A percentile compares a stretch with the other conserved stretches of the same genome.
phyloP scores from a whole-genome alignment of 345 rosid genomes.

The Salix koriyanagi region DNA sequence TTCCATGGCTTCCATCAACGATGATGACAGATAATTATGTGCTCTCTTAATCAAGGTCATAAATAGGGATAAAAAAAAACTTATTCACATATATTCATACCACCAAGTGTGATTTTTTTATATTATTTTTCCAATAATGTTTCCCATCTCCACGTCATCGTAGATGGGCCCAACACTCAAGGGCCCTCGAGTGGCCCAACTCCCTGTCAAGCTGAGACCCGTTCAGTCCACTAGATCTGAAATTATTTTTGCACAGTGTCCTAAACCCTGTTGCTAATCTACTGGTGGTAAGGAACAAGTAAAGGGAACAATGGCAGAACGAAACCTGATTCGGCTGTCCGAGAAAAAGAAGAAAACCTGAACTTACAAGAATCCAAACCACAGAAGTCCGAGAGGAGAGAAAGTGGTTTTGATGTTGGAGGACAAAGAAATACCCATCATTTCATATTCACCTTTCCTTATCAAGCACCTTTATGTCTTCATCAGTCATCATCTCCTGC shows the following conservation, averaged over 20 bases:
- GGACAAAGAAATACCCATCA: slow-evolving; percentile 27
- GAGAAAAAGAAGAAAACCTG: slow-evolving; percentile 5
- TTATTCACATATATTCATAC: too few relatives aligned
- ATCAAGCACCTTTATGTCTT: slow-evolving; percentile 49
- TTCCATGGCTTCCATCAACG: neutral
- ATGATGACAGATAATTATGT: neutral
- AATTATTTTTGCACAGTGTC: neutral
- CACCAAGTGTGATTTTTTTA: too few relatives aligned
- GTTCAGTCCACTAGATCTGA: slow-evolving; percentile 5
- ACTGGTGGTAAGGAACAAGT: neutral
- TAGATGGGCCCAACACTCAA: slow-evolving; percentile 2
- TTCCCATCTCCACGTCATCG: neutral
- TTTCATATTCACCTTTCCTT: slow-evolving; percentile 26
- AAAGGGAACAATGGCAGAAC: neutral
- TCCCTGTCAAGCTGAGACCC: slow-evolving; percentile 2
- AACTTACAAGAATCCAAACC: slow-evolving; percentile 23
- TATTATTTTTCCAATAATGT: too few relatives aligned
- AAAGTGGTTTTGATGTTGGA: slow-evolving; percentile 33
- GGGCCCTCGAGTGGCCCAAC: slow-evolving; percentile 9
- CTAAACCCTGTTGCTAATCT: slow-evolving; percentile 3
- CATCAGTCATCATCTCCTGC: slow-evolving; percentile 35
- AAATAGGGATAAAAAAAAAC: too few relatives aligned
- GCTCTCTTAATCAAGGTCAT: too few relatives aligned
- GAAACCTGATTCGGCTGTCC: slow-evolving; percentile 4
- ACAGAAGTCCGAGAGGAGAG: slow-evolving; percentile 12